phyloP scores from a whole-genome alignment of 2,329 filamentous ascomycete genomes.

The Beauveria varroae region DNA sequence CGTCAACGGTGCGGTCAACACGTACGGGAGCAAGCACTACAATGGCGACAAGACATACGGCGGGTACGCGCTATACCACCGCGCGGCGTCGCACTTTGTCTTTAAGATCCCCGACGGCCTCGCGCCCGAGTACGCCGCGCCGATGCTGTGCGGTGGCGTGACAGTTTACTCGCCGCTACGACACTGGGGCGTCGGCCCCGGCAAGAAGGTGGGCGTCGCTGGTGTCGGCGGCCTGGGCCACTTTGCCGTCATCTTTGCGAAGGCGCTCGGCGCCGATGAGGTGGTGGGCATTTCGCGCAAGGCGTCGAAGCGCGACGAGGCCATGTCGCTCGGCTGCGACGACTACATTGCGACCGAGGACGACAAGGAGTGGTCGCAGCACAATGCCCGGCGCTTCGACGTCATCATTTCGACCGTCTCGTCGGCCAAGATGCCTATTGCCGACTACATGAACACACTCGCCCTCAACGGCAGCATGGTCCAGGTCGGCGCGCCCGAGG shows the following conservation, averaged over 20 bases:
- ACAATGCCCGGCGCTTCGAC: slow-evolving; percentile 44
- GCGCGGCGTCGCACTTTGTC: slow-evolving; percentile 37
- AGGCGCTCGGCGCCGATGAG: slow-evolving; percentile 55
- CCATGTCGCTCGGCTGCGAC: slow-evolving; percentile 49
- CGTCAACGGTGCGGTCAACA: slow-evolving; percentile 32
- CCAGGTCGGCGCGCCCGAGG: slow-evolving; percentile 43
- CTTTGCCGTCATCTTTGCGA: slow-evolving; percentile 61
- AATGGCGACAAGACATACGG: slow-evolving; percentile 36
- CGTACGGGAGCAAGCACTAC: slow-evolving; percentile 37
- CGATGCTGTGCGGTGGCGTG: slow-evolving; percentile 65
- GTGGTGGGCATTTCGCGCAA: slow-evolving; percentile 53
- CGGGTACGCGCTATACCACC: slow-evolving; percentile 34
- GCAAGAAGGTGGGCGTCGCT: slow-evolving; percentile 59
- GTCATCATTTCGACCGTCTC: slow-evolving; percentile 54
- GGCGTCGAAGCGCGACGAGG: slow-evolving; percentile 46
- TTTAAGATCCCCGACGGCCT: slow-evolving; percentile 39
- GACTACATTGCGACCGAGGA: slow-evolving; percentile 36
- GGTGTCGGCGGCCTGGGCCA: slow-evolving; percentile 64
- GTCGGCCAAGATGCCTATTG: slow-evolving; percentile 46
- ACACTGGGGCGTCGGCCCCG: slow-evolving; percentile 56
- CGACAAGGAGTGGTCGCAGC: slow-evolving; percentile 46
- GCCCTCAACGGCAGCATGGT: slow-evolving; percentile 18
- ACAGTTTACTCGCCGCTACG: slow-evolving; percentile 58
- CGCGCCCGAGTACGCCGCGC: slow-evolving; percentile 38
- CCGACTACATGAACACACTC: slow-evolving; percentile 36